These are phyloP conservation scores for Cylindricascospora bacillispora DNA, from an alignment of 1,139 yeast genomes.

Conservation along the genomic window DNA sequence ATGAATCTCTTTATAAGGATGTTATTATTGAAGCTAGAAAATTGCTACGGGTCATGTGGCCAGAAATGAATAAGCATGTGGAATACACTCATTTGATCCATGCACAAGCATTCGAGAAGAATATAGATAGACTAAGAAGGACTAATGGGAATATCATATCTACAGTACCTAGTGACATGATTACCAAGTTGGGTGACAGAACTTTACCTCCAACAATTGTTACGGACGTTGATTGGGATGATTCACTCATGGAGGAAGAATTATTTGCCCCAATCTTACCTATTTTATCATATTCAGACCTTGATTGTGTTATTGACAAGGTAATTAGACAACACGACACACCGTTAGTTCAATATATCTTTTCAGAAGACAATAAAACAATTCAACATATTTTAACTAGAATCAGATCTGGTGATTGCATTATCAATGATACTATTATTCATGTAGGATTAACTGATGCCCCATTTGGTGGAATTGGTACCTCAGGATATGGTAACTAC, in stretches of 20 bases:
- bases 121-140: slow-evolving; percentile 33
- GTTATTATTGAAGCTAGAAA: slow-evolving; percentile 36
- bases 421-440: slow-evolving; percentile 59
- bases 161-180: slow-evolving; percentile 43
- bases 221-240: slow-evolving; percentile 48
- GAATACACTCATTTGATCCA: slow-evolving; percentile 53
- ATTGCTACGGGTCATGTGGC: slow-evolving; percentile 37
- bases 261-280: slow-evolving; percentile 84
- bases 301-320: slow-evolving; percentile 37
- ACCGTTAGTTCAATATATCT: slow-evolving; percentile 79
- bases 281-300: slow-evolving; percentile 40
- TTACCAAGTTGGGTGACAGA: slow-evolving; percentile 30
- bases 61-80: slow-evolving; percentile 28
- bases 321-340: slow-evolving; percentile 52
- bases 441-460: slow-evolving; percentile 61
- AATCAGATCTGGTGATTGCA: slow-evolving; percentile 63
- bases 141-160: slow-evolving; percentile 45
- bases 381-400: slow-evolving; percentile 37
- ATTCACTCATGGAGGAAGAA: slow-evolving; percentile 63
- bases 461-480: slow-evolving; percentile 91
- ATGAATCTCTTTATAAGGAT: slow-evolving; percentile 41
- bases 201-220: slow-evolving; percentile 69
- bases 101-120: slow-evolving; percentile 41
- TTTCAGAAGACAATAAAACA: slow-evolving; percentile 43
- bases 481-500: slow-evolving; percentile 69